These are phyloP conservation scores for Aegilops bicornis DNA, from an alignment of 176 grass and related monocot genomes.

Conservation along the genomic window DNA sequence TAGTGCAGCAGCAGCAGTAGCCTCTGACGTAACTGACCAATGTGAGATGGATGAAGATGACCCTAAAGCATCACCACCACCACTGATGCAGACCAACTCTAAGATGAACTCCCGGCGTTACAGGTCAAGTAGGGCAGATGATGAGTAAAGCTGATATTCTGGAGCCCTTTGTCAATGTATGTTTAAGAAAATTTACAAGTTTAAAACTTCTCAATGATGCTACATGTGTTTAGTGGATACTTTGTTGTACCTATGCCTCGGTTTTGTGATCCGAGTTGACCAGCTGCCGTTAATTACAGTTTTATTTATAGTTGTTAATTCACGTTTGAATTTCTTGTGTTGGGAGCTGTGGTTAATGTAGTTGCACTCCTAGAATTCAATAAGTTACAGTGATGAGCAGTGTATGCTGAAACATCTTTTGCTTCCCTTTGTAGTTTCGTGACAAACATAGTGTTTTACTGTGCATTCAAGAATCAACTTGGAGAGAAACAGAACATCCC, in stretches of 20 bases:
- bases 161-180: not conserved
- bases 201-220: conserved; percentile 25
- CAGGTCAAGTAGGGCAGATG: conserved; percentile 38
- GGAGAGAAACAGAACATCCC: not conserved
- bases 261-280: conserved; percentile 36
- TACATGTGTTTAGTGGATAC: conserved; percentile 20
- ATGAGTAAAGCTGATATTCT: conserved; percentile 26
- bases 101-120: conserved; percentile 42
- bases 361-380: not conserved
- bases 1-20: conserved; percentile 35
- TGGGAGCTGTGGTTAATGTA: not conserved
- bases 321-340: conserved; percentile 14
- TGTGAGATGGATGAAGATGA: conserved; percentile 84
- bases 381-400: not conserved
- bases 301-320: not conserved
- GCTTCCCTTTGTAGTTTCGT: not conserved
- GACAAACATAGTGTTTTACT: not conserved
- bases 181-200: conserved; percentile 7
- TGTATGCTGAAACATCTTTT: not conserved
- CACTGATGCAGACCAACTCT: conserved; percentile 20
- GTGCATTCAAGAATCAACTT: conserved; percentile 12
- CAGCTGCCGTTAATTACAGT: not conserved
- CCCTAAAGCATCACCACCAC: not conserved
- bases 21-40: conserved; percentile 49
- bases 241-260: conserved; percentile 30